Evolutionary conservation across 2,329 filamentous ascomycete genomes (phyloP).

Genomic region (Colletotrichum musae): DNA sequence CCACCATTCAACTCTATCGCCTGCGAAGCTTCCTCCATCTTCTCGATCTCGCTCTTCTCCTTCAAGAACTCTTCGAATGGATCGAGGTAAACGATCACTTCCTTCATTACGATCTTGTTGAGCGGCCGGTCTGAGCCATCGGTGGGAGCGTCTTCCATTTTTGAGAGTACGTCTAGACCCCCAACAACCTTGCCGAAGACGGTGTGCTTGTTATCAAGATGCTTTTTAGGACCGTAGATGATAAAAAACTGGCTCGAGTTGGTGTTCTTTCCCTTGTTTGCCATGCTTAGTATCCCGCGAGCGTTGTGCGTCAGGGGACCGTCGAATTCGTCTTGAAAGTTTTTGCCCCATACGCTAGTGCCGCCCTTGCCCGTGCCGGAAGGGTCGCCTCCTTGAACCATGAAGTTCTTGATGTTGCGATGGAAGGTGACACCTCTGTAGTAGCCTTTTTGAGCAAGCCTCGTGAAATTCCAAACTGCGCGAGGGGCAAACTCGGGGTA

Average conservation of each 20-base stretch:
- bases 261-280: constrained; percentile 98
- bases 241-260: constrained; percentile 98
- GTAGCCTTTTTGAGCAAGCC: constrained; percentile 89
- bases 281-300: constrained; percentile 90
- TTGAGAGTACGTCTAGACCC: constrained; percentile 78
- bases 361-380: constrained; percentile 94
- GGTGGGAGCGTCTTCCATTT: constrained; percentile 83
- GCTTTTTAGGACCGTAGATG: constrained; percentile 85
- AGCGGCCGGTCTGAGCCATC: constrained; percentile 83
- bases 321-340: constrained; percentile 94
- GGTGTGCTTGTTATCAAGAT: constrained; percentile 97
- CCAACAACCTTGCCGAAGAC: constrained; percentile 91
- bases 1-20: constrained; percentile 76
- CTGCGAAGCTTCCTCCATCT: constrained; percentile 69
- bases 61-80: constrained; percentile 95
- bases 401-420: constrained; percentile 94
- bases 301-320: constrained; percentile 87
- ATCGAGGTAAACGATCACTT: constrained; percentile 90
- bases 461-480: constrained; percentile 97
- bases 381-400: constrained; percentile 98
- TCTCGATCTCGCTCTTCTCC: constrained; percentile 77
- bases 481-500: constrained; percentile 92
- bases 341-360: constrained; percentile 91
- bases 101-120: constrained; percentile 84
- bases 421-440: constrained; percentile 90